These are phyloP conservation scores for Cairneyella variabilis DNA, from an alignment of 495 filamentous ascomycete genomes.

Conservation along the genomic window DNA sequence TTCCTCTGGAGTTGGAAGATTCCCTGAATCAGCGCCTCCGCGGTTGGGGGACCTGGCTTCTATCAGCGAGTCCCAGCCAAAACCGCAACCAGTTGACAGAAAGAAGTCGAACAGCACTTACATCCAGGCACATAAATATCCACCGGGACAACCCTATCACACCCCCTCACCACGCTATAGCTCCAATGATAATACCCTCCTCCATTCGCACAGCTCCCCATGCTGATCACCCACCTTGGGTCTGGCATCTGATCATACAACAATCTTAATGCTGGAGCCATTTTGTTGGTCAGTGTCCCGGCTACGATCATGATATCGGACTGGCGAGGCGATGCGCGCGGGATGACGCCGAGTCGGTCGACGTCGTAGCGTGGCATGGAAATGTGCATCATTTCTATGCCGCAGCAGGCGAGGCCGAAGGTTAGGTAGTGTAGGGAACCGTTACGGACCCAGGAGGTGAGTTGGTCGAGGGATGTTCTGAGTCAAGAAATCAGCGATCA, in stretches of 20 bases:
- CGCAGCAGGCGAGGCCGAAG: conserved; percentile 93
- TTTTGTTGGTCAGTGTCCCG: conserved; percentile 94
- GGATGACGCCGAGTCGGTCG: conserved; percentile 91
- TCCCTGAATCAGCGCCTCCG: conserved; percentile 76
- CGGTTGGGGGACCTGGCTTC: conserved; percentile 59
- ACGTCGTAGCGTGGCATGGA: conserved; percentile 94
- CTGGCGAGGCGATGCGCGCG: conserved; percentile 89
- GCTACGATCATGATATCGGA: conserved; percentile 98
- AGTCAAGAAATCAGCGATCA: too few species aligned
- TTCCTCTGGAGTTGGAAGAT: conserved; percentile 8
- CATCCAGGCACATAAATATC: conserved; percentile 91
- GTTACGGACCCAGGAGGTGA: conserved; percentile 91
- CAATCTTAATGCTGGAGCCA: conserved; percentile 88
- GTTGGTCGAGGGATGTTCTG: conserved; percentile 87
- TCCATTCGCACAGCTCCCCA: conserved; percentile 88
- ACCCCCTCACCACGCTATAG: conserved; percentile 81
- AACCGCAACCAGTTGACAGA: neutral
- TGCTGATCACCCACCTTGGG: conserved; percentile 83
- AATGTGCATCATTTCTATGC: conserved; percentile 96
- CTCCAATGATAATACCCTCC: conserved; percentile 92
- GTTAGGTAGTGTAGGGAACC: conserved; percentile 94
- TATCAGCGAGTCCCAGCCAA: neutral
- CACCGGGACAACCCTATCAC: conserved; percentile 87
- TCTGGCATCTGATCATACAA: conserved; percentile 98
- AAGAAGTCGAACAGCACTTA: neutral